These are phyloP conservation scores for Penicillium robsamsonii DNA, from an alignment of 495 filamentous ascomycete species.

Conservation along the genomic window DNA sequence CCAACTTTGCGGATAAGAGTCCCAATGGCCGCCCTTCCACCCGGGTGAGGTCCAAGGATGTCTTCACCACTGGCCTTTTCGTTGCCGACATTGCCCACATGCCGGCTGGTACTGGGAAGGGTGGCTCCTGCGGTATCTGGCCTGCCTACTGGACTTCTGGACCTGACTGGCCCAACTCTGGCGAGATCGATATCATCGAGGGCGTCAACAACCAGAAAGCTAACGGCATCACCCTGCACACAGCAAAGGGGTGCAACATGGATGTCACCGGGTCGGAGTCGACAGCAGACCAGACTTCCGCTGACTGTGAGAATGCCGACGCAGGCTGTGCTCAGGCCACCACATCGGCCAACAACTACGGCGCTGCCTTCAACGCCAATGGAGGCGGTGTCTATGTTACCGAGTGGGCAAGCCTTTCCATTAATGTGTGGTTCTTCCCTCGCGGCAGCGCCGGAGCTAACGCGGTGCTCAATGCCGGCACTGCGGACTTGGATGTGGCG, in stretches of 20 bases:
- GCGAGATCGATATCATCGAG: constrained; percentile 65
- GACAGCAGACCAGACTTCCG: background rate
- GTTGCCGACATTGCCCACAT: constrained; percentile 60
- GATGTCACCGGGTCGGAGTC: constrained; percentile 28
- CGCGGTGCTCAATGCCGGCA: background rate
- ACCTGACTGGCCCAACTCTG: constrained; percentile 35
- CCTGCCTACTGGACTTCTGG: constrained; percentile 42
- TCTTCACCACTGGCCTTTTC: constrained; percentile 58
- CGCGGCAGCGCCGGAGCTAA: constrained; percentile 28
- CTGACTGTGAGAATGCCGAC: constrained; percentile 10
- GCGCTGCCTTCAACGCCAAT: constrained; percentile 46
- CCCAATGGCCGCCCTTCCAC: constrained; percentile 55
- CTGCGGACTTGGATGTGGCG: background rate
- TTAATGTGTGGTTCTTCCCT: constrained; percentile 54
- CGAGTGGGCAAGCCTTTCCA: constrained; percentile 53
- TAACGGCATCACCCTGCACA: constrained; percentile 60
- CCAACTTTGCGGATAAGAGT: constrained; percentile 34
- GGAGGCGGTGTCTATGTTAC: constrained; percentile 54
- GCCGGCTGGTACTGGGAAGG: constrained; percentile 33
- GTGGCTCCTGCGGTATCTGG: constrained; percentile 56
- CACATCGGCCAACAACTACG: constrained; percentile 36
- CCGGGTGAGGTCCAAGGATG: constrained; percentile 51
- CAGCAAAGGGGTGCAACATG: constrained; percentile 50
- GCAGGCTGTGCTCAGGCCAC: background rate
- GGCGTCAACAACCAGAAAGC: constrained; percentile 49